Base-by-base conservation (phyloP, 164 flowering plant species). In the Stephania cephalantha region DNA sequence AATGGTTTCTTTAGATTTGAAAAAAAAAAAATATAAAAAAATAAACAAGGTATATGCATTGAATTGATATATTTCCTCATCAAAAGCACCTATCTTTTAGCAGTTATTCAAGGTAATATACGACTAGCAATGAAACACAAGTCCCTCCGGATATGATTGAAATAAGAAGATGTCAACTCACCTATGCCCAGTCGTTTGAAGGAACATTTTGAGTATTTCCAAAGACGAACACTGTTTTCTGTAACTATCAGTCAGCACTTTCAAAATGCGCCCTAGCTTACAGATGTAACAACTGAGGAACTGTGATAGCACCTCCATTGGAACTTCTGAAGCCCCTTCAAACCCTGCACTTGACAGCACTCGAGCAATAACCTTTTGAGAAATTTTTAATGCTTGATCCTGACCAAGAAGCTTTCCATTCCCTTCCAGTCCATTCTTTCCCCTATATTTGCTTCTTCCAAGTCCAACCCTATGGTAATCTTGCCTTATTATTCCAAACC, bases 141-240 rank as follows among this genome's bases (percentile, higher is more conserved):
- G 42, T 6, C 11, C 52, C 61, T 29, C 20, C 31, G 20, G 18
- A 29, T 17, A 78, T 20, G 61, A 44, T 55, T 72, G n/a, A 18
- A 75, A 18, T 71, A 75, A 20, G 13, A 74, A 46, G 68, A 58
- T 61, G 55, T 45, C 46, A 46, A 77, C 88, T 83, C 72, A 94
- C 99, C 92, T 79, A 78, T 85, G 75, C 69, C 93, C 95, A 6
- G 82, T 72, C 72, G 88, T 83, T 74, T 87, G 91, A 79, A 96
- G 92, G 78, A 96, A 96, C 99, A 96, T 94, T 82, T 86, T 94
- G 10, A 96, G 76, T 31, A 96, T 85, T 76, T 96, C 95, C 65
- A 84, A 73, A 11, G 97, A 97, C 22, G 99, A 92, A 80, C 91
- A 96, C 84, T 95, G 94, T 83, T 89, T 89, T 82, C 87, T 88